phyloP scores from a whole-genome alignment of 345 rosid genomes.

The Populus ilicifolia region DNA sequence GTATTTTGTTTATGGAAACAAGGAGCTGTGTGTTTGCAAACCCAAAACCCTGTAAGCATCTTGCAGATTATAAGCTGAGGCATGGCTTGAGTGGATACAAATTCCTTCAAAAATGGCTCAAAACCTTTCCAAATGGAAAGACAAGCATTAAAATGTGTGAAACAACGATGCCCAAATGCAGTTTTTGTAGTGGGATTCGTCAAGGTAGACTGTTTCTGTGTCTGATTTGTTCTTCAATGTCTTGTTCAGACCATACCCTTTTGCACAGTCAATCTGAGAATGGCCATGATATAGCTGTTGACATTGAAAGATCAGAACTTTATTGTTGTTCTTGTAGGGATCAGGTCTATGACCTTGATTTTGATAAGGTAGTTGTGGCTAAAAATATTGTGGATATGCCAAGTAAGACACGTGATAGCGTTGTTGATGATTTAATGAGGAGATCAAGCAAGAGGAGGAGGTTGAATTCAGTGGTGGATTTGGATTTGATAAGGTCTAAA shows the following conservation, averaged over 20 bases:
- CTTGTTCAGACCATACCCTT: constrained; percentile 17
- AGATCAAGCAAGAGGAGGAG: constrained; percentile 32
- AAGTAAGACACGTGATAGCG: neutral
- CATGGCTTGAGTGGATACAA: constrained; percentile 53
- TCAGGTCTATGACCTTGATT: constrained; percentile 33
- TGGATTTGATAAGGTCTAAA: constrained; percentile 50
- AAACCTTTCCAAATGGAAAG: constrained; percentile 44
- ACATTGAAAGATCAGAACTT: constrained; percentile 32
- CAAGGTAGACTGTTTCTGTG: constrained; percentile 32
- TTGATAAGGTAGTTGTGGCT: constrained; percentile 26
- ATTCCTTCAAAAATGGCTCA: constrained; percentile 45
- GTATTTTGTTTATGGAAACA: constrained; percentile 41
- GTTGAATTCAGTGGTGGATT: constrained; percentile 33
- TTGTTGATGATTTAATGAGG: constrained; percentile 11
- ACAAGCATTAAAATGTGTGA: constrained; percentile 37
- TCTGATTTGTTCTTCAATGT: constrained; percentile 20
- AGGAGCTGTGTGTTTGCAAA: constrained; percentile 38
- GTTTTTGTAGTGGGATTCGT: constrained; percentile 43
- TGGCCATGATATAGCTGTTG: constrained; percentile 26
- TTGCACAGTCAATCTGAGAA: constrained; percentile 17
- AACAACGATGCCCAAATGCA: constrained; percentile 54
- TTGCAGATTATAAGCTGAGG: constrained; percentile 69
- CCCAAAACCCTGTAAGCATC: constrained; percentile 70
- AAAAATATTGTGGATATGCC: constrained; percentile 22
- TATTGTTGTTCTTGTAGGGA: constrained; percentile 25